A percentile compares a stretch with the other conserved stretches of the same genome.
Conservation (phyloP, 495 filamentous ascomycete species). For the Sphaerosporella brunnea region DNA sequence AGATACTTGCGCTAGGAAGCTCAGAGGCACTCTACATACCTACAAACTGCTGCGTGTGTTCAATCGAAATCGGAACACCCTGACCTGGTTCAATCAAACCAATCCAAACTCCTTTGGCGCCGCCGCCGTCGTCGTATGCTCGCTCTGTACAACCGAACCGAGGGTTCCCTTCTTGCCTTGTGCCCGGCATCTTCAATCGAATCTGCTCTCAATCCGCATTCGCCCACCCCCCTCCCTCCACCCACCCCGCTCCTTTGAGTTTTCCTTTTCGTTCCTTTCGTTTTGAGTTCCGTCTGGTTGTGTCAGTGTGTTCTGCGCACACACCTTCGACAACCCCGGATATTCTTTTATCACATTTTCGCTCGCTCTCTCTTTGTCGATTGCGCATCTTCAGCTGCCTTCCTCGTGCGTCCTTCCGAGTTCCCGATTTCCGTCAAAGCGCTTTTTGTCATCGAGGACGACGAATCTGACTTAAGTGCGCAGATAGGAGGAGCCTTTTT, state of each 20-base stretch:
- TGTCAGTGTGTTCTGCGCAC: not conserved
- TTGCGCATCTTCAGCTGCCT: not conserved
- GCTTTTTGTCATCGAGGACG: too few species aligned
- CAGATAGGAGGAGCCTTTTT: too few species aligned
- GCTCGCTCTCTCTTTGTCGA: not conserved
- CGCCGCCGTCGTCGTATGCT: not conserved
- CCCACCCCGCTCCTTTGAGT: not conserved
- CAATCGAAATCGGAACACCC: too few species aligned
- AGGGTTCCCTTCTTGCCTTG: too few species aligned
- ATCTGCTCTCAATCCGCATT: not conserved
- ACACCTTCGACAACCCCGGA: not conserved
- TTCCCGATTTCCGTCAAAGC: too few species aligned
- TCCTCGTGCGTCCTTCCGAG: not conserved
- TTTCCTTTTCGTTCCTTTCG: not conserved
- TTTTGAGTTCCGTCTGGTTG: not conserved
- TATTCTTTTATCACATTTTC: not conserved
- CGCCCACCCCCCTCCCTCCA: not conserved
- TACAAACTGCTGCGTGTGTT: too few species aligned
- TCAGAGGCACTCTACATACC: too few species aligned
- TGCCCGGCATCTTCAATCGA: not conserved
- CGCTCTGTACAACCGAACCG: not conserved
- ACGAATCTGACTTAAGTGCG: too few species aligned
- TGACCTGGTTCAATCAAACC: too few species aligned
- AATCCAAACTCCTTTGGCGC: not conserved
- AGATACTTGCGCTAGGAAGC: too few species aligned